Evolutionary conservation across 2,329 filamentous ascomycete species (phyloP).

Genomic region (Immersiporthe knoxdaviesiana): DNA sequence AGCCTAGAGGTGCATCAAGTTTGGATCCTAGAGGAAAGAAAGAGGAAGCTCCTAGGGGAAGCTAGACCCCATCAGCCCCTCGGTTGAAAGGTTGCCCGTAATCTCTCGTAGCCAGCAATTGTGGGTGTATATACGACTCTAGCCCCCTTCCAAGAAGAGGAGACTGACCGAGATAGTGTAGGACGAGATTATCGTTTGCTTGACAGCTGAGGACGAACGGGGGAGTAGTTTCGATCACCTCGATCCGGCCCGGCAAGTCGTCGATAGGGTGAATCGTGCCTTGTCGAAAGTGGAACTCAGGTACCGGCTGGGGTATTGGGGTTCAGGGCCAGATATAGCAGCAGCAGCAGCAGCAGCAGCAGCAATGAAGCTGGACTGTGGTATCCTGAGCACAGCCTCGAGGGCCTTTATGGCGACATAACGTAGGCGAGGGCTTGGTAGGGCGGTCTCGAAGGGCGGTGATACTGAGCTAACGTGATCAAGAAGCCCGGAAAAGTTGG

Average conservation of each 20-base stretch:
- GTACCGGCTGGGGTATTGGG: background rate
- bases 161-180: background rate
- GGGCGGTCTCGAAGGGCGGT: background rate
- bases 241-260: background rate
- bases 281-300: background rate
- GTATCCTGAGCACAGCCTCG: background rate
- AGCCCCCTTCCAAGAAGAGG: background rate
- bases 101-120: conserved; percentile 9
- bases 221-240: background rate
- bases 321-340: background rate
- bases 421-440: background rate
- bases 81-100: conserved; percentile 18
- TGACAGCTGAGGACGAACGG: background rate
- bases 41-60: conserved; percentile 7
- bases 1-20: conserved; percentile 1
- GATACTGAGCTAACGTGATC: background rate
- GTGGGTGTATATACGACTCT: conserved; percentile 13
- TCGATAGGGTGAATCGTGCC: background rate
- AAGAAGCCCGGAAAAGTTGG: background rate
- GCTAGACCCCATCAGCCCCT: conserved; percentile 20
- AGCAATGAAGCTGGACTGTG: background rate
- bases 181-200: background rate
- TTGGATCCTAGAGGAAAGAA: too few relatives aligned
- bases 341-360: background rate
- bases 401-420: conserved; percentile 1